Conservation (phyloP, 371 early-diverging fungal genomes). For the Mortierella sp. region DNA sequence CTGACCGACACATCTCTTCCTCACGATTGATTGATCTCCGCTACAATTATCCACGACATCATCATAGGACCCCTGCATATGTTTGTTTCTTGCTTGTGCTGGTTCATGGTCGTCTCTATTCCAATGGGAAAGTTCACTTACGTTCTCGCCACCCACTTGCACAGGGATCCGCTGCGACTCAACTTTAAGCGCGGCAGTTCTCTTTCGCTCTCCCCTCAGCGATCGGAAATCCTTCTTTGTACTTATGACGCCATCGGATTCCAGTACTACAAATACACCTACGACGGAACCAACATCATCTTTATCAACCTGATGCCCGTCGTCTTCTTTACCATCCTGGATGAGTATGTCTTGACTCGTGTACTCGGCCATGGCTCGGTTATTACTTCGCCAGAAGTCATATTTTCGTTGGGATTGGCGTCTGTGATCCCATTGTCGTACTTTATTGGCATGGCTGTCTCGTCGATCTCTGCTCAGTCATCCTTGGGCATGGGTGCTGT, state of each 20-base stretch:
- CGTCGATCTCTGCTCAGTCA: constrained; percentile 95
- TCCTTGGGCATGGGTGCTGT: constrained; percentile 94
- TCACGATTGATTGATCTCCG: constrained; percentile 9
- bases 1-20: neutral
- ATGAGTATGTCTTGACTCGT: constrained; percentile 80
- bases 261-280: constrained; percentile 94
- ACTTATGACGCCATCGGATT: constrained; percentile 85
- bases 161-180: constrained; percentile 84
- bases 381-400: constrained; percentile 73
- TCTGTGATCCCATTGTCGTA: constrained; percentile 95
- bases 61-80: constrained; percentile 80
- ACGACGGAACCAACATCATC: constrained; percentile 96
- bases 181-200: constrained; percentile 77
- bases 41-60: neutral
- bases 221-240: constrained; percentile 78
- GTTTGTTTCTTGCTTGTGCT: constrained; percentile 81
- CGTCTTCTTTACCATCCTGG: constrained; percentile 85
- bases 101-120: constrained; percentile 89
- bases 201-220: constrained; percentile 60
- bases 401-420: constrained; percentile 87
- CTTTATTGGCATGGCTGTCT: constrained; percentile 97
- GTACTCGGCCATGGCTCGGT: constrained; percentile 62
- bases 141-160: constrained; percentile 79
- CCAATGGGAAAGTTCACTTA: constrained; percentile 95
- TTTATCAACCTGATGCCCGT: constrained; percentile 93